phyloP scores from a whole-genome alignment of 768 basidiomycete species.

The Crassisporium funariophilum region DNA sequence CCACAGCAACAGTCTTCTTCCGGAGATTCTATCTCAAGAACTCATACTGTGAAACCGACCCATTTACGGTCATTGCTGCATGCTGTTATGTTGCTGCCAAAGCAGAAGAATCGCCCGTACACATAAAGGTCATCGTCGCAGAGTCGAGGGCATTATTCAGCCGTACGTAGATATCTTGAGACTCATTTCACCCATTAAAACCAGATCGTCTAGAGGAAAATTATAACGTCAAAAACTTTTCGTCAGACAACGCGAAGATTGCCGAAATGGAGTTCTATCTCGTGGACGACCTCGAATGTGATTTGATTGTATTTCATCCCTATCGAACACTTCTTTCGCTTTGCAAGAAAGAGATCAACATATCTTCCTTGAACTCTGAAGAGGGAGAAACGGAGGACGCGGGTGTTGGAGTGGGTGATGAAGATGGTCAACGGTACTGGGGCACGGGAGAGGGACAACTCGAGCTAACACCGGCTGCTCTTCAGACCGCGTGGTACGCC shows the following conservation, averaged over 20 bases:
- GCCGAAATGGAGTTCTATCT: constrained; percentile 99
- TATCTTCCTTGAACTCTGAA: constrained; percentile 37
- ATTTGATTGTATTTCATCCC: constrained; percentile 91
- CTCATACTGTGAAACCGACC: constrained; percentile 93
- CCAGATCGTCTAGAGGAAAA: constrained; percentile 48
- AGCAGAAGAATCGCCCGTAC: constrained; percentile 93
- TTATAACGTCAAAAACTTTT: constrained; percentile 78
- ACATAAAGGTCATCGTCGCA: constrained; percentile 88
- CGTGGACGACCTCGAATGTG: constrained; percentile 94
- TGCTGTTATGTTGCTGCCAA: constrained; percentile 97
- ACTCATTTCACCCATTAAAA: not conserved
- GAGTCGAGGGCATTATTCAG: constrained; percentile 81
- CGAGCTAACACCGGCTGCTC: constrained; percentile 69
- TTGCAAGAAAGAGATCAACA: constrained; percentile 57
- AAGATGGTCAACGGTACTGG: constrained; percentile 73
- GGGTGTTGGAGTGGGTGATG: constrained; percentile 46
- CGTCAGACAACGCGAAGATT: constrained; percentile 85
- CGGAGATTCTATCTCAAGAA: constrained; percentile 97
- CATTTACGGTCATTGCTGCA: constrained; percentile 87
- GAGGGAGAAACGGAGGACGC: constrained; percentile 60
- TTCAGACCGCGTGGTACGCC: constrained; percentile 98
- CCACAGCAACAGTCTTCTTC: constrained; percentile 95
- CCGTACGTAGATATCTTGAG: constrained; percentile 44
- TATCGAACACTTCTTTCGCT: constrained; percentile 86
- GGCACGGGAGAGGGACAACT: constrained; percentile 80